Conservation (phyloP, 2,329 filamentous ascomycete species). For the Clarireedia sp. region DNA sequence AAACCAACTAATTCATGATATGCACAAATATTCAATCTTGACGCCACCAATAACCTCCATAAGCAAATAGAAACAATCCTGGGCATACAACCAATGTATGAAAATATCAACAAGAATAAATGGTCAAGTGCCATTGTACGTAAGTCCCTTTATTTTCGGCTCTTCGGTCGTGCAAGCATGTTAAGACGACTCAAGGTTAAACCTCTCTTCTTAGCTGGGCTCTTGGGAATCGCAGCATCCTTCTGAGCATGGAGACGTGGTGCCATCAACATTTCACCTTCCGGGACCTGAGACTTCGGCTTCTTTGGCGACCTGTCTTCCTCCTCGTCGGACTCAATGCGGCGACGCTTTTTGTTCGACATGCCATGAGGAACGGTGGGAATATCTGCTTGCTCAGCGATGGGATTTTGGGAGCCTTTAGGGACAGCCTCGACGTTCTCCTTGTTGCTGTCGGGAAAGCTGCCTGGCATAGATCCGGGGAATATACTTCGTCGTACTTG, state of each 20-base stretch:
- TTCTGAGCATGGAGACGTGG: conserved; percentile 24
- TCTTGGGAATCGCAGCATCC: conserved; percentile 27
- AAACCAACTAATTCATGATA: conserved; percentile 9
- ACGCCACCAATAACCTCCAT: conserved; percentile 8
- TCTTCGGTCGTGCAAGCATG: conserved; percentile 54
- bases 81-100: conserved; percentile 1
- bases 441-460: conserved; percentile 48
- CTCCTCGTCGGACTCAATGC: conserved; percentile 49
- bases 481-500: conserved; percentile 48
- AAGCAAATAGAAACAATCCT: conserved; percentile 6
- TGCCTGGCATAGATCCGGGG: conserved; percentile 44
- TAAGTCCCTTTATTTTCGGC: conserved; percentile 35
- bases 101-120: conserved; percentile 9
- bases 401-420: conserved; percentile 1
- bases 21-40: conserved; percentile 7
- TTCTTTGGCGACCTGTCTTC: conserved; percentile 52
- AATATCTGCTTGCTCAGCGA: conserved; percentile 1
- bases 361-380: conserved; percentile 51
- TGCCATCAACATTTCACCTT: conserved; percentile 25
- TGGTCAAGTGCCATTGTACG: conserved; percentile 3
- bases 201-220: conserved; percentile 40
- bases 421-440: conserved; percentile 40
- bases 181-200: conserved; percentile 53
- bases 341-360: conserved; percentile 56
- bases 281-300: conserved; percentile 34